phyloP scores from a whole-genome alignment of 75 land plant species.

The Selaginella moellendorffii region DNA sequence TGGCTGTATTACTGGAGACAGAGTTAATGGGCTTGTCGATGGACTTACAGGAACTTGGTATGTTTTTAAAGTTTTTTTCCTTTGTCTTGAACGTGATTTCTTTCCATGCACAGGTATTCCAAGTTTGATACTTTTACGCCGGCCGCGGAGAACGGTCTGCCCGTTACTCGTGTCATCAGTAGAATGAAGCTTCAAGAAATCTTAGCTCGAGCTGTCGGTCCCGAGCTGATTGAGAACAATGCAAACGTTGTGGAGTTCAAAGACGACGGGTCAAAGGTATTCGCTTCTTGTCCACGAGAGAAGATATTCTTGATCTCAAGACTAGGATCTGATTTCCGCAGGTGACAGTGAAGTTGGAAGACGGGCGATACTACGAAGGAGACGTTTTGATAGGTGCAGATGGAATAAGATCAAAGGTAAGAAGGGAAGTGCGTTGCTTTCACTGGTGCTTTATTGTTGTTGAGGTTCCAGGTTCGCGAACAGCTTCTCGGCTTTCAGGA shows the following conservation, averaged over 20 bases:
- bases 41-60: slow-evolving; percentile 73
- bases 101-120: slow-evolving; percentile 42
- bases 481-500: slow-evolving; percentile 52
- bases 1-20: slow-evolving; percentile 83
- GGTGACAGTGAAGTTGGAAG: slow-evolving; percentile 73
- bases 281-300: too few species aligned
- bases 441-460: not conserved
- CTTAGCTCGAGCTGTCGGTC: slow-evolving; percentile 65
- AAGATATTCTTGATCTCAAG: too few species aligned
- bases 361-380: slow-evolving; percentile 63
- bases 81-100: not conserved
- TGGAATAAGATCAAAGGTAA: slow-evolving; percentile 90
- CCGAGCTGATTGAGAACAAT: slow-evolving; percentile 51
- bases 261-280: slow-evolving; percentile 76
- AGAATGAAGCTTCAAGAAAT: slow-evolving; percentile 84
- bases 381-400: slow-evolving; percentile 91
- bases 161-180: slow-evolving; percentile 86
- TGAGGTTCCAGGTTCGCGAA: slow-evolving; percentile 42
- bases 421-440: too few species aligned
- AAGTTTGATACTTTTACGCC: slow-evolving; percentile 97
- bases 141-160: slow-evolving; percentile 77
- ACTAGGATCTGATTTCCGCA: too few species aligned
- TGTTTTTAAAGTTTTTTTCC: too few species aligned
- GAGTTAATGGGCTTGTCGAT: slow-evolving; percentile 88
- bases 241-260: slow-evolving; percentile 73